Evolutionary conservation across 139 green algal genomes (phyloP).

Genomic region (Gonium pectorale): DNA sequence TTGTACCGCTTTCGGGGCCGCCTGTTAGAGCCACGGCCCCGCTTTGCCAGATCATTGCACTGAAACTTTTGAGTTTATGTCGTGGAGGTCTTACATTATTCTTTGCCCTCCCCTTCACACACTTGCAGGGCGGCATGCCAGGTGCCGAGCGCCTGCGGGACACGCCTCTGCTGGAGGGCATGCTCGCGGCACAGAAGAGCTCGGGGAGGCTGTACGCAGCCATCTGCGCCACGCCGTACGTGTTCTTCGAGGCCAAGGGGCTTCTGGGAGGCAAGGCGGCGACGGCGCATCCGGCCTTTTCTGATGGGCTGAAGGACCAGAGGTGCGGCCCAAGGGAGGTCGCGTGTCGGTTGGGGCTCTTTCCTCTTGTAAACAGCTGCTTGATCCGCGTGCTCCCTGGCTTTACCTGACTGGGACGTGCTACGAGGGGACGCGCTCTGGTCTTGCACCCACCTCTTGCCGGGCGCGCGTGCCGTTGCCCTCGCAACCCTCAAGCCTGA

Average conservation of each 20-base stretch:
- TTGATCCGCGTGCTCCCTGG: too few relatives aligned
- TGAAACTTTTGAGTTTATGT: too few relatives aligned
- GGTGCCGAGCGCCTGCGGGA: constrained; percentile 92
- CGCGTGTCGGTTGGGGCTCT: too few relatives aligned
- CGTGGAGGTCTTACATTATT: neutral
- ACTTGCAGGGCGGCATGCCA: constrained; percentile 90
- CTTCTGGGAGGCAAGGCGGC: constrained; percentile 81
- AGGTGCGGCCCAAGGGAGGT: constrained; percentile 50
- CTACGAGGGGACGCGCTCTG: too few relatives aligned
- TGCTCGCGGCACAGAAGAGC: constrained; percentile 75
- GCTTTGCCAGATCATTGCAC: too few relatives aligned
- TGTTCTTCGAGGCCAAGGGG: constrained; percentile 86
- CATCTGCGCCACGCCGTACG: constrained; percentile 95
- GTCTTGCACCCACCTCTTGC: too few relatives aligned
- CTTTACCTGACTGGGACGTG: too few relatives aligned
- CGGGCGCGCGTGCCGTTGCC: too few relatives aligned
- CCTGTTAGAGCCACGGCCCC: too few relatives aligned
- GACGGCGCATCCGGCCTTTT: constrained; percentile 93
- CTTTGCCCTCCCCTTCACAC: neutral
- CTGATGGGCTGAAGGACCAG: constrained; percentile 77
- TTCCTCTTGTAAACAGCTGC: too few relatives aligned
- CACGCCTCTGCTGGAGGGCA: constrained; percentile 59
- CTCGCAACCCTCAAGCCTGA: too few relatives aligned
- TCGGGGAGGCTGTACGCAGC: constrained; percentile 76
- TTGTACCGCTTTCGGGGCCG: too few relatives aligned